Percentiles rank a stretch among this genome's conserved stretches.
phyloP scores from a whole-genome alignment of 1,139 yeast species.

The Blastobotrys illinoisensis region DNA sequence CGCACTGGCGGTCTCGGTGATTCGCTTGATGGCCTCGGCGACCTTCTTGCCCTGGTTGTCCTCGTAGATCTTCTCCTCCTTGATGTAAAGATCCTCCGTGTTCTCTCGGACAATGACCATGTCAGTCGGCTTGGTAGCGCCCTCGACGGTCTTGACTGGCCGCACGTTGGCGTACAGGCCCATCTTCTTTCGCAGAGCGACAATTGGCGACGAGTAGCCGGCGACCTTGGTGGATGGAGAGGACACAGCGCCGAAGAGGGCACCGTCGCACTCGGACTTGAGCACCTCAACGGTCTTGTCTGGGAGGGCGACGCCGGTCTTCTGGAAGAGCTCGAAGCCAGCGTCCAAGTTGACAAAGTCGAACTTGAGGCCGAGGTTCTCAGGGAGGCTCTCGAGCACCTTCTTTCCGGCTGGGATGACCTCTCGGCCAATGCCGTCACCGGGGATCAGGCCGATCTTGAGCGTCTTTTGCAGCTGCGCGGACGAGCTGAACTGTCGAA shows the following conservation, averaged over 20 bases:
- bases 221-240: slow-evolving; percentile 91
- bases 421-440: slow-evolving; percentile 97
- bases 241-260: slow-evolving; percentile 91
- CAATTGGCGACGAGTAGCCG: slow-evolving; percentile 97
- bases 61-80: slow-evolving; percentile 75
- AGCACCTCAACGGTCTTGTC: slow-evolving; percentile 82
- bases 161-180: slow-evolving; percentile 95
- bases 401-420: slow-evolving; percentile 93
- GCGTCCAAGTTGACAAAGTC: slow-evolving; percentile 87
- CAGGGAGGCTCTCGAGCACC: slow-evolving; percentile 74
- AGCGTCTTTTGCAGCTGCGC: slow-evolving; percentile 3
- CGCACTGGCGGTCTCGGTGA: slow-evolving; percentile 78
- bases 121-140: slow-evolving; percentile 82
- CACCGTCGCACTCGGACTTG: slow-evolving; percentile 86
- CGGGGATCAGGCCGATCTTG: slow-evolving; percentile 68
- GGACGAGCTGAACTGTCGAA: background rate
- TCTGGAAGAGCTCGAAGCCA: slow-evolving; percentile 87
- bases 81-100: slow-evolving; percentile 94
- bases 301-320: slow-evolving; percentile 93
- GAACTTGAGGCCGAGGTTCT: slow-evolving; percentile 68
- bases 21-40: slow-evolving; percentile 97
- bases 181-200: slow-evolving; percentile 89
- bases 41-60: slow-evolving; percentile 73
- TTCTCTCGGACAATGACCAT: slow-evolving; percentile 97
- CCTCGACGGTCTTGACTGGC: slow-evolving; percentile 90